These are phyloP conservation scores for Polytrichum formosum DNA, from an alignment of 225 moss, liverwort and hornwort genomes.

Conservation along the genomic window DNA sequence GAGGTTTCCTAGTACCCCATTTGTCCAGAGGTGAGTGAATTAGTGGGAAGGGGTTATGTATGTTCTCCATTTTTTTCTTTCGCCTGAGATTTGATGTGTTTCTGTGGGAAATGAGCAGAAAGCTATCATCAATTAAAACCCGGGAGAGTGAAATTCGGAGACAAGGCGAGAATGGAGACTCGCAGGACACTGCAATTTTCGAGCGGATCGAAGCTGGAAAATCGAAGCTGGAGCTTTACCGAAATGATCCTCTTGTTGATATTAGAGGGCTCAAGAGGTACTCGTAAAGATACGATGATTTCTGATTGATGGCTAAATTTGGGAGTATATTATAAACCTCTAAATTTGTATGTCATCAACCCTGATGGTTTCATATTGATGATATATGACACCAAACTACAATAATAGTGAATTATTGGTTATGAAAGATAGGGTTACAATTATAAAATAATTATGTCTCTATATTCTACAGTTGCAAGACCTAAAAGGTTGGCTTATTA, in stretches of 20 bases:
- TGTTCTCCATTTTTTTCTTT: background rate
- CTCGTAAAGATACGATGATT: background rate
- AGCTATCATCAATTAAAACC: slow-evolving; percentile 48
- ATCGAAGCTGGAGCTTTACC: slow-evolving; percentile 77
- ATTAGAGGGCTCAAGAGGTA: slow-evolving; percentile 90
- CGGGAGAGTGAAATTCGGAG: slow-evolving; percentile 38
- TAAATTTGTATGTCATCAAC: too few relatives aligned
- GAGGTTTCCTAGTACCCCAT: slow-evolving; percentile 15
- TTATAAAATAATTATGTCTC: too few relatives aligned
- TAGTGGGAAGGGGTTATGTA: background rate
- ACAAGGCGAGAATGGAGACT: slow-evolving; percentile 48
- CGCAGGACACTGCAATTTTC: slow-evolving; percentile 34
- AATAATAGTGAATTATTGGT: too few relatives aligned
- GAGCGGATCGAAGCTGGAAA: slow-evolving; percentile 58
- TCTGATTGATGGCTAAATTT: too few relatives aligned
- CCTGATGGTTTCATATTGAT: too few relatives aligned
- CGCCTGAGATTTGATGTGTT: slow-evolving; percentile 4
- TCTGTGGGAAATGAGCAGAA: slow-evolving; percentile 21
- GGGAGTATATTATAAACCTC: too few relatives aligned
- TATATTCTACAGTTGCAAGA: too few relatives aligned
- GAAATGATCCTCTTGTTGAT: slow-evolving; percentile 83
- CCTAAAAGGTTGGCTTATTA: too few relatives aligned
- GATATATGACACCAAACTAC: too few relatives aligned
- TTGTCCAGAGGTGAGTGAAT: slow-evolving; percentile 31
- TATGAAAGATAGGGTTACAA: too few relatives aligned